Percentiles rank a stretch among this genome's conserved stretches.
phyloP scores from a whole-genome alignment of 1,284 basidiomycete species.

The Thelephora terrestris region DNA sequence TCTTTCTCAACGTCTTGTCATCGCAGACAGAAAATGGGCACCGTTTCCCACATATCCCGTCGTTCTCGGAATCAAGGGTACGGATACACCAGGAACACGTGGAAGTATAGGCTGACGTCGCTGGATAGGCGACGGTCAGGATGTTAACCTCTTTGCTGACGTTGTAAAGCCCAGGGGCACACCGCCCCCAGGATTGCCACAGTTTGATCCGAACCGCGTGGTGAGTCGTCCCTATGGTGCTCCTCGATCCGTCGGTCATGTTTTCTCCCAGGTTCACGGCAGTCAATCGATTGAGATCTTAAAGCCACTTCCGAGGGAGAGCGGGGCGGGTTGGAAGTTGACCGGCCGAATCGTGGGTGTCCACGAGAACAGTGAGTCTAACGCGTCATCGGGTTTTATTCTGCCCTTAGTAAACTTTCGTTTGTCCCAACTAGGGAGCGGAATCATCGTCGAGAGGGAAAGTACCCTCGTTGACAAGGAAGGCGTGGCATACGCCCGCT shows the following conservation, averaged over 20 bases:
- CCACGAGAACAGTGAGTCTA: slow-evolving; percentile 64
- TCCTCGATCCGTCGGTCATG: neutral
- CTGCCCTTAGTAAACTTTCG: neutral
- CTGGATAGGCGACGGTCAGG: slow-evolving; percentile 38
- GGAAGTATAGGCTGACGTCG: neutral
- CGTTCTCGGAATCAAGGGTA: slow-evolving; percentile 46
- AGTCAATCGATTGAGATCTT: slow-evolving; percentile 66
- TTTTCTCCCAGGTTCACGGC: slow-evolving; percentile 48
- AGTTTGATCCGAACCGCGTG: slow-evolving; percentile 52
- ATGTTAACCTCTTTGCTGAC: slow-evolving; percentile 56
- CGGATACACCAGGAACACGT: slow-evolving; percentile 2
- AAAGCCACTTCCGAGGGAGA: slow-evolving; percentile 54
- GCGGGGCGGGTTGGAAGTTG: slow-evolving; percentile 59
- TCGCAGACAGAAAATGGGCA: slow-evolving; percentile 36
- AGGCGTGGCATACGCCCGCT: slow-evolving; percentile 58
- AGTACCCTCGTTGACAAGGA: slow-evolving; percentile 50
- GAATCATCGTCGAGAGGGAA: slow-evolving; percentile 64
- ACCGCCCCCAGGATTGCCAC: slow-evolving; percentile 51
- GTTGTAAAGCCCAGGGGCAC: slow-evolving; percentile 29
- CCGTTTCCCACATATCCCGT: slow-evolving; percentile 50
- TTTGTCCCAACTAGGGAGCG: slow-evolving; percentile 42
- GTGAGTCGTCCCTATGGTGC: slow-evolving; percentile 28
- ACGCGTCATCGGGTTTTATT: neutral
- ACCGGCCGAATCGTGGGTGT: slow-evolving; percentile 51
- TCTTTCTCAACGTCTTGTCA: neutral